Percentiles rank a stretch among this genome's conserved stretches.
These are phyloP conservation scores for Infundibulicybe gibba DNA, from an alignment of 768 basidiomycete genomes.

Conservation along the genomic window DNA sequence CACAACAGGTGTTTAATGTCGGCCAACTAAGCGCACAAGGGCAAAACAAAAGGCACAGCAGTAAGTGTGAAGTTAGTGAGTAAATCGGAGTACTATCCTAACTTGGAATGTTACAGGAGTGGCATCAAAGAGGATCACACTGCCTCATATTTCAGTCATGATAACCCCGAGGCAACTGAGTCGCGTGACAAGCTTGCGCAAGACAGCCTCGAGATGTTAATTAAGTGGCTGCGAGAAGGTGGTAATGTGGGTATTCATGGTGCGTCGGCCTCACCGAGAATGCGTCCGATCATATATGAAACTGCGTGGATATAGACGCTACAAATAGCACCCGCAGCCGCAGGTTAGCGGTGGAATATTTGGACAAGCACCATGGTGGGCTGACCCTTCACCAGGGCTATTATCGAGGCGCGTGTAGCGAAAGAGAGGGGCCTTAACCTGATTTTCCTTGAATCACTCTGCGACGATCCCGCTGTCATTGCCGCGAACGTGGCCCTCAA, in stretches of 20 bases:
- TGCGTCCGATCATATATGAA: not conserved
- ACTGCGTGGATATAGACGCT: constrained; percentile 60
- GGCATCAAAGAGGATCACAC: constrained; percentile 91
- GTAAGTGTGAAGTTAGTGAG: constrained; percentile 30
- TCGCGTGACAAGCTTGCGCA: constrained; percentile 80
- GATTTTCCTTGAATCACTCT: constrained; percentile 93
- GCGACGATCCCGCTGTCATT: constrained; percentile 91
- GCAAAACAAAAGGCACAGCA: constrained; percentile 77
- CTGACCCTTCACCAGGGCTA: constrained; percentile 48
- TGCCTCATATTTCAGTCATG: constrained; percentile 84
- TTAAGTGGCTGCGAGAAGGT: constrained; percentile 91
- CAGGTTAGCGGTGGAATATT: constrained; percentile 39
- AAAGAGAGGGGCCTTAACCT: constrained; percentile 84
- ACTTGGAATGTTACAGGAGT: constrained; percentile 38
- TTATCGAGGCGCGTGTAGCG: constrained; percentile 79
- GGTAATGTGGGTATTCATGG: constrained; percentile 99
- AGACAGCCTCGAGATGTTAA: constrained; percentile 93
- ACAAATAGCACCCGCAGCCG: constrained; percentile 86
- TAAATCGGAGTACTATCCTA: not conserved
- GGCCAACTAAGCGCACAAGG: constrained; percentile 85
- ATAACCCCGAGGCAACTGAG: constrained; percentile 73
- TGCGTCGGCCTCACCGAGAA: constrained; percentile 24
- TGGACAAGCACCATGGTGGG: too few species aligned
- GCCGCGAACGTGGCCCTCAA: constrained; percentile 96
- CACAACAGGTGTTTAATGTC: constrained; percentile 90